These are phyloP conservation scores for Botrytis fabae DNA, from an alignment of 2,329 filamentous ascomycete genomes.

Conservation along the genomic window DNA sequence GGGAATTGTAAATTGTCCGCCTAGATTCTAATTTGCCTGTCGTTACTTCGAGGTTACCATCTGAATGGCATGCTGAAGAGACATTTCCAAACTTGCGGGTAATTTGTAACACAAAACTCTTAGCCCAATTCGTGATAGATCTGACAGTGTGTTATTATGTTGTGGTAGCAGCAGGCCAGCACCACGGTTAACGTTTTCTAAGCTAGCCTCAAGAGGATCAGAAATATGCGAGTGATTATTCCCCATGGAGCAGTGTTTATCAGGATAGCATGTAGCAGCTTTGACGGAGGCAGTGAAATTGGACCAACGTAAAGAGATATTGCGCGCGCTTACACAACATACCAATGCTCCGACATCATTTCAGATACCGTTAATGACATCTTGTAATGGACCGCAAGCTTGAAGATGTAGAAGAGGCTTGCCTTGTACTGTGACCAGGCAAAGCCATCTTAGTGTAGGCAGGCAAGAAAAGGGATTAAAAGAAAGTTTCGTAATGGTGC, in stretches of 20 bases:
- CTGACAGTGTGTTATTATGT: slow-evolving; percentile 9
- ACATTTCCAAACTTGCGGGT: slow-evolving; percentile 22
- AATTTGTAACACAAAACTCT: slow-evolving; percentile 17
- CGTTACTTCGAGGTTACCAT: background rate
- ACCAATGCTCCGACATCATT: background rate
- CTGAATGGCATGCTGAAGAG: slow-evolving; percentile 16
- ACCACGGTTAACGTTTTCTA: background rate
- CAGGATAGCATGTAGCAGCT: background rate
- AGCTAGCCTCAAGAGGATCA: background rate
- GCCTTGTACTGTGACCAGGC: slow-evolving; percentile 5
- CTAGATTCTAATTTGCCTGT: slow-evolving; percentile 9
- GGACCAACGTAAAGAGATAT: background rate
- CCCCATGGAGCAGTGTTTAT: background rate
- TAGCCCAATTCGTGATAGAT: slow-evolving; percentile 5
- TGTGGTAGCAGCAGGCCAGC: background rate
- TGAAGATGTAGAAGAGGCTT: background rate
- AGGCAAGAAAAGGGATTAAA: slow-evolving; percentile 6
- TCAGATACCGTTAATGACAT: background rate
- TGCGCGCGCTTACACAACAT: slow-evolving; percentile 23
- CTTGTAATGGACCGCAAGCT: background rate
- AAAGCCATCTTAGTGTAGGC: slow-evolving; percentile 4
- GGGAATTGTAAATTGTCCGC: slow-evolving; percentile 1
- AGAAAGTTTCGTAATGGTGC: background rate
- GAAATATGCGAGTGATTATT: background rate
- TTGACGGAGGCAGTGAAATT: background rate